Evolutionary conservation across 2,329 filamentous ascomycete genomes (phyloP), one percentile per base, ranked within the genome.

Genomic region (Didymella exigua): DNA sequence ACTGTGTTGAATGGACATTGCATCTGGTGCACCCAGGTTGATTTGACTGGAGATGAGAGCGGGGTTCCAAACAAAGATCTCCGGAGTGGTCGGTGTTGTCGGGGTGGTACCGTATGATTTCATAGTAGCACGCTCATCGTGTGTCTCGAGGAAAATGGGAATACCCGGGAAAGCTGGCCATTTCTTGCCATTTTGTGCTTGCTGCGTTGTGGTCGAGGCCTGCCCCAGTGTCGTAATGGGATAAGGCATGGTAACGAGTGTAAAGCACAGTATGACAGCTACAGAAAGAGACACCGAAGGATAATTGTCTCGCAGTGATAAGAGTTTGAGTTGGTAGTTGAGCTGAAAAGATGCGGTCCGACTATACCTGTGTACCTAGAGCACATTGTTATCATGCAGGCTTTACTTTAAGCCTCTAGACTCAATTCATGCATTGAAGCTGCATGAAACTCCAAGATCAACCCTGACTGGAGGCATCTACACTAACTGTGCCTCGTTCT

Each of bases 131-230:
- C 59, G 44, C 5, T 60, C 58, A 26, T 69, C 61, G 2, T 51
- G 43, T 0, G 65, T 58, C 9, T 69, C 67, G 4, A 69, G 62
- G 18, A 62, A 69, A 3, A 69, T 69, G 0, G 67, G 67, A 13
- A 70, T 67, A 4, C 59, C 60, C 1, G 66, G 61, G n/a, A 59
- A 68, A 0, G 54, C 6, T 4, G 67, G 59, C 66, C 63, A 68
- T 11, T 53, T 49, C 34, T 57, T 62, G 0, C 59, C 52, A n/a
- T 58, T 61, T 0, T 31, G n/a, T n/a, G n/a, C n/a, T n/a, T n/a
- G n/a, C n/a, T n/a, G n/a, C n/a, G n/a, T n/a, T 58, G 52, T 48
- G 14, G 45, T 31, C 1, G 55, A 41, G 1, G 31, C 46, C 21
- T 50, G 29, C 9, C 49, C 48, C 8, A 59, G 38, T 5, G 46